Conservation (phyloP, 2,329 filamentous ascomycete species). For the Cryoendolithus antarcticus region DNA sequence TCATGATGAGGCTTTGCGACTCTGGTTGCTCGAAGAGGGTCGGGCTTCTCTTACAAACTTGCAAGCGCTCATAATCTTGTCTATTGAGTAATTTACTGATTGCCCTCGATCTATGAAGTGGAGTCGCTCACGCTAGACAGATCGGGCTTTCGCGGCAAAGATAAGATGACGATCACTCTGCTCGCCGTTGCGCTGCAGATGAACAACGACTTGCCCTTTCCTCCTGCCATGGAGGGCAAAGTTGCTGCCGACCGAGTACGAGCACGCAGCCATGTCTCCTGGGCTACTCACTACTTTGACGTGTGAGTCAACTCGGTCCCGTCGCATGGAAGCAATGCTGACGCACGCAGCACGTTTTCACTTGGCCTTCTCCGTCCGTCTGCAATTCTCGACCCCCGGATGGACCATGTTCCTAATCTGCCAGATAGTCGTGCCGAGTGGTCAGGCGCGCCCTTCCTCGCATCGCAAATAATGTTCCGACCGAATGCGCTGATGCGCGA, state of each 20-base stretch:
- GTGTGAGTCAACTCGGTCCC: not conserved
- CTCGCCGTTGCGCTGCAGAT: not conserved
- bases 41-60: conserved; percentile 1
- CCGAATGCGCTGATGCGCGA: conserved; percentile 1
- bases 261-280: not conserved
- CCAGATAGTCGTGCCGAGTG: not conserved
- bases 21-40: conserved; percentile 1
- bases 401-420: not conserved
- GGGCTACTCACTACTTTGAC: not conserved
- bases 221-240: not conserved
- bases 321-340: not conserved
- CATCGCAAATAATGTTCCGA: not conserved
- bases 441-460: conserved; percentile 2
- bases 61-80: conserved; percentile 1
- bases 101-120: too few relatives aligned
- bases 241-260: not conserved
- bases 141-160: conserved; percentile 1
- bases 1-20: conserved; percentile 1
- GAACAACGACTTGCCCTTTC: not conserved
- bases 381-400: not conserved
- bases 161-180: not conserved
- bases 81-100: not conserved
- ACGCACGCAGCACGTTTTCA: not conserved
- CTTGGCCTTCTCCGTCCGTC: not conserved
- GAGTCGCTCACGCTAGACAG: not conserved